Conservation (phyloP, 805 yeast species). For the Pichia eremophila region DNA sequence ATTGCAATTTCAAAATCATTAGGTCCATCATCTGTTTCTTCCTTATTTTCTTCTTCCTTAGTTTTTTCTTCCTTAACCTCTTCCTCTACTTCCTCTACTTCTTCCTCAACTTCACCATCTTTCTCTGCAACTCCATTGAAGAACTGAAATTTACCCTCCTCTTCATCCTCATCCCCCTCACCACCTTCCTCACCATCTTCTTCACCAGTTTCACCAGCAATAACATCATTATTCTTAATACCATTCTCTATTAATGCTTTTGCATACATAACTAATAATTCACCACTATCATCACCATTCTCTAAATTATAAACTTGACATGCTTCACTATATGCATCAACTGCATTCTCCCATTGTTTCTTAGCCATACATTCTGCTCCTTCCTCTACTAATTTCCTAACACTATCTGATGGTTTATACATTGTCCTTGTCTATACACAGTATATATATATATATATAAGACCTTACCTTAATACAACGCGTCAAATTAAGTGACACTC, state of each 20-base stretch:
- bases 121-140: slow-evolving; percentile 7
- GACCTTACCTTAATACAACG: too few species aligned
- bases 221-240: slow-evolving; percentile 61
- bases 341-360: slow-evolving; percentile 60
- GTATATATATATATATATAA: too few species aligned
- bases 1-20: slow-evolving; percentile 81
- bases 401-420: slow-evolving; percentile 19
- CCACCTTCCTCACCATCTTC: slow-evolving; percentile 10
- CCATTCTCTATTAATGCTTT: slow-evolving; percentile 72
- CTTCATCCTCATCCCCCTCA: slow-evolving; percentile 1
- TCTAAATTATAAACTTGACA: slow-evolving; percentile 46
- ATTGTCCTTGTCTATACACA: too few species aligned
- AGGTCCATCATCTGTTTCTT: slow-evolving; percentile 37
- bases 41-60: slow-evolving; percentile 16
- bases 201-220: slow-evolving; percentile 40
- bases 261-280: slow-evolving; percentile 67
- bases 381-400: slow-evolving; percentile 34
- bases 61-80: slow-evolving; percentile 17
- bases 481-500: too few species aligned
- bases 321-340: slow-evolving; percentile 62
- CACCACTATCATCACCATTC: slow-evolving; percentile 60
- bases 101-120: slow-evolving; percentile 18
- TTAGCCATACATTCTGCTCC: slow-evolving; percentile 60
- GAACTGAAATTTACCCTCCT: slow-evolving; percentile 8
- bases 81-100: slow-evolving; percentile 16